Evolutionary conservation across 2,329 filamentous ascomycete genomes (phyloP).

Genomic region (Hypoxylon sp.): DNA sequence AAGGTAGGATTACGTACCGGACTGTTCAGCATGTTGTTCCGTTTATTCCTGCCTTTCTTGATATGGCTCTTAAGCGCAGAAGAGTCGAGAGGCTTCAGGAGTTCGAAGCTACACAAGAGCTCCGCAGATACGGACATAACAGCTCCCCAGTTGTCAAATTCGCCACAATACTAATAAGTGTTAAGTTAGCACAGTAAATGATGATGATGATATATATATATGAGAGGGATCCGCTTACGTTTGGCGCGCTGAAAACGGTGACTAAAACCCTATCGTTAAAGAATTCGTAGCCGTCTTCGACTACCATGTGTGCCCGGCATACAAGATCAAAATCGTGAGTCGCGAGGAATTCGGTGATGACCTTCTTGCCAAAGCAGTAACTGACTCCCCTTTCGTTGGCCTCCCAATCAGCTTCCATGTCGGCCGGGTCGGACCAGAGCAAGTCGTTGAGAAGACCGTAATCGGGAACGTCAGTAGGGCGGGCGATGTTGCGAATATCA

Average conservation of each 20-base stretch:
- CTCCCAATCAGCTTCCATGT: constrained; percentile 99
- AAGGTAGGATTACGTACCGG: constrained; percentile 75
- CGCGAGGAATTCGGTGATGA: constrained; percentile 95
- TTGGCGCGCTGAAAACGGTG: constrained; percentile 97
- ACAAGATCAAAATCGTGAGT: constrained; percentile 97
- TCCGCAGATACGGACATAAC: constrained; percentile 98
- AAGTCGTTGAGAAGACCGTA: constrained; percentile 96
- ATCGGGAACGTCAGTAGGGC: constrained; percentile 96
- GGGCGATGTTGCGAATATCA: constrained; percentile 94
- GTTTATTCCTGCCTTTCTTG: constrained; percentile 96
- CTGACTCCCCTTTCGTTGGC: constrained; percentile 97
- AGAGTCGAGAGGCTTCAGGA: constrained; percentile 95
- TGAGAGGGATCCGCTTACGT: constrained; percentile 73
- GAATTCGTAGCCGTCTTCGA: constrained; percentile 99
- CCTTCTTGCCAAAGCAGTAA: constrained; percentile 98
- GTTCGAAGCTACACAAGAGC: constrained; percentile 94
- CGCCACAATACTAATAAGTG: constrained; percentile 85
- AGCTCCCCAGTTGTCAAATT: constrained; percentile 99
- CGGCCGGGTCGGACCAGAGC: constrained; percentile 96
- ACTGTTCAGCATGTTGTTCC: constrained; percentile 95
- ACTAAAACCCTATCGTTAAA: constrained; percentile 96
- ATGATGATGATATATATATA: constrained; percentile 1
- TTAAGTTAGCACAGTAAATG: constrained; percentile 49
- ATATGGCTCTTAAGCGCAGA: constrained; percentile 98
- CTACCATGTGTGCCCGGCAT: constrained; percentile 98